Conservation (phyloP, 2,329 filamentous ascomycete species). For the Aspergillus felis region DNA sequence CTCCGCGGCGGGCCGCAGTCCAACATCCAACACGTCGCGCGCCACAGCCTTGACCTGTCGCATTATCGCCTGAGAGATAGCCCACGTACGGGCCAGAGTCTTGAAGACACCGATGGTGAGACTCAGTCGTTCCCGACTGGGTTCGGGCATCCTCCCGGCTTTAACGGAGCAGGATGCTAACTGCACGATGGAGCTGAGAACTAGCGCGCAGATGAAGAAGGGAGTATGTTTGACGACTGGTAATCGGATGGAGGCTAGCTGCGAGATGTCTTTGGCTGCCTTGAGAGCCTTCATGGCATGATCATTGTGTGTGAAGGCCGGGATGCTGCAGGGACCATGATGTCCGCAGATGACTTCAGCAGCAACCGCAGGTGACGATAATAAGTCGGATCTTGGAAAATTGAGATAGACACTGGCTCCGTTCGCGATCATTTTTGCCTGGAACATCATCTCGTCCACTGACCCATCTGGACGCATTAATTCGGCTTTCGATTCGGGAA, state of each 20-base stretch:
- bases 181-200: constrained; percentile 75
- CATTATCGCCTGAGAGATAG: constrained; percentile 65
- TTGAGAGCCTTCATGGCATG: constrained; percentile 79
- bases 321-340: constrained; percentile 34
- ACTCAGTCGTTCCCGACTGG: constrained; percentile 64
- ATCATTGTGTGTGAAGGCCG: constrained; percentile 38
- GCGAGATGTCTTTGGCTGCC: constrained; percentile 73
- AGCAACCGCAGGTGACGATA: constrained; percentile 49
- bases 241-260: constrained; percentile 58
- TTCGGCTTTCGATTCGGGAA: constrained; percentile 68
- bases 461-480: constrained; percentile 65
- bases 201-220: constrained; percentile 78
- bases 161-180: constrained; percentile 69
- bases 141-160: constrained; percentile 55
- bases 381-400: constrained; percentile 71
- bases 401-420: constrained; percentile 67
- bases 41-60: constrained; percentile 73
- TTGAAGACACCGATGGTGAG: constrained; percentile 75
- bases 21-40: constrained; percentile 61
- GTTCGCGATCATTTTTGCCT: constrained; percentile 75
- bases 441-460: constrained; percentile 87
- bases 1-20: constrained; percentile 34
- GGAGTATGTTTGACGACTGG: constrained; percentile 71
- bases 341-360: constrained; percentile 48
- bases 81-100: constrained; percentile 66